phyloP scores from a whole-genome alignment of 768 basidiomycete genomes.

The Boletus edulis region DNA sequence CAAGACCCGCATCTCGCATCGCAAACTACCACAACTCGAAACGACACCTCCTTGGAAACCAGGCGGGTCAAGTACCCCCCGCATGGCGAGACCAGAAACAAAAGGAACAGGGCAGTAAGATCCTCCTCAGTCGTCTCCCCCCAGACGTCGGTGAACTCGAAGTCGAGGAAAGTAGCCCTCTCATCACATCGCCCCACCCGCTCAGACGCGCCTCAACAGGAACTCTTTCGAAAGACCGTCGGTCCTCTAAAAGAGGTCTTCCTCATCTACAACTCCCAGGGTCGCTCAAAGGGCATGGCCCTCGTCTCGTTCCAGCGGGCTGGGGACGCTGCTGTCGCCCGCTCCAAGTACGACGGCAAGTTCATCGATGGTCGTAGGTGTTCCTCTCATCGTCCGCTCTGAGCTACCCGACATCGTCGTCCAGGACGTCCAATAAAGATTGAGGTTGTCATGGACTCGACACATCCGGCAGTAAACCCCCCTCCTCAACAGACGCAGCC shows the following conservation, averaged over 20 bases:
- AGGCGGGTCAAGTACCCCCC: slow-evolving; percentile 53
- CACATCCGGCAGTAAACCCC: slow-evolving; percentile 18
- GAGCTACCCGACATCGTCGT: background rate
- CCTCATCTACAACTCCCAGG: slow-evolving; percentile 73
- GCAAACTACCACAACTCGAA: slow-evolving; percentile 54
- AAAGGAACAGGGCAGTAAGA: slow-evolving; percentile 55
- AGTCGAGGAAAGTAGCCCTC: slow-evolving; percentile 50
- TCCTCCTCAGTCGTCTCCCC: slow-evolving; percentile 63
- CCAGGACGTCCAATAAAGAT: slow-evolving; percentile 67
- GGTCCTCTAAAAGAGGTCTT: slow-evolving; percentile 72
- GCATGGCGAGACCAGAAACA: slow-evolving; percentile 54
- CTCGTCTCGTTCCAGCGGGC: slow-evolving; percentile 63
- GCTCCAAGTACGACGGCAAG: slow-evolving; percentile 71
- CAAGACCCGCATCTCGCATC: slow-evolving; percentile 21
- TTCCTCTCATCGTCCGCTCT: background rate
- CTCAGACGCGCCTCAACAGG: slow-evolving; percentile 40
- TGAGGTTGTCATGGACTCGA: slow-evolving; percentile 55
- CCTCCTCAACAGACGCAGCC: slow-evolving; percentile 30
- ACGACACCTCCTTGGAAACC: slow-evolving; percentile 54
- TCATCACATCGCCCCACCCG: background rate
- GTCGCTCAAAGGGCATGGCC: slow-evolving; percentile 78
- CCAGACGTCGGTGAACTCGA: slow-evolving; percentile 67
- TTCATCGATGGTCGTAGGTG: slow-evolving; percentile 62
- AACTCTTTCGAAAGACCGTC: slow-evolving; percentile 73
- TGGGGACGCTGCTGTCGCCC: slow-evolving; percentile 62